Evolutionary conservation across 2,329 filamentous ascomycete genomes (phyloP), one percentile per base, ranked within the genome.

Genomic region (Aspergillus spinulosporus): DNA sequence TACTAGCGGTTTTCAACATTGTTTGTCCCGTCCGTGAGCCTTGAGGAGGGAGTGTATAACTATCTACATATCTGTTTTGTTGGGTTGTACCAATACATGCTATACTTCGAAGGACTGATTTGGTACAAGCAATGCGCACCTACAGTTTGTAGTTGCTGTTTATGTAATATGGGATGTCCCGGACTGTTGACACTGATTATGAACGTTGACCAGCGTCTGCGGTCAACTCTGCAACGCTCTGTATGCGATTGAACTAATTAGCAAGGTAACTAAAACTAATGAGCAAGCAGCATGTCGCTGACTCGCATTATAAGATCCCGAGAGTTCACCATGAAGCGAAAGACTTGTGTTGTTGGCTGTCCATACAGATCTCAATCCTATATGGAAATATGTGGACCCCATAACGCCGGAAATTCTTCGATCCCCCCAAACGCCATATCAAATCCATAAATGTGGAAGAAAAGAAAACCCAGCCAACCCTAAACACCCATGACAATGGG

Each of bases 11-110:
- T 56, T 54, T 54, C 55, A 39, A 15, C 14, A 34, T 14, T 49
- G 40, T 57, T 15, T 47, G 40, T 46, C 42, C 26, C 4, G 44
- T 48, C 47, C 39, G 29, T 43, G 11, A 9, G 32, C 32, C 32
- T 12, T 12, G 11, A 8, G 11, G 36, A 15, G 26, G 31, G 39
- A 39, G 42, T 57, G 59, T 60, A 60, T 56, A 60, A 47, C 15
- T 47, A 45, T 45, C 28, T 28, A 26, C 12, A 15, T 34, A n/a
- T 58, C 29, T 57, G 54, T 49, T 36, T 14, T 5, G 12, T 12
- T n/a, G 50, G 50, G 7, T 36, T 52, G 43, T 53, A 39, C 32
- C 32, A 53, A 47, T 45, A 52, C 36, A 32, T 47, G 43, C n/a
- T 21, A 21, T 15, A 45, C 29, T 3, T 34, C n/a, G 11, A 12